Evolutionary conservation across 2,329 filamentous ascomycete species (phyloP).

Genomic region (Gyromitra esculenta): DNA sequence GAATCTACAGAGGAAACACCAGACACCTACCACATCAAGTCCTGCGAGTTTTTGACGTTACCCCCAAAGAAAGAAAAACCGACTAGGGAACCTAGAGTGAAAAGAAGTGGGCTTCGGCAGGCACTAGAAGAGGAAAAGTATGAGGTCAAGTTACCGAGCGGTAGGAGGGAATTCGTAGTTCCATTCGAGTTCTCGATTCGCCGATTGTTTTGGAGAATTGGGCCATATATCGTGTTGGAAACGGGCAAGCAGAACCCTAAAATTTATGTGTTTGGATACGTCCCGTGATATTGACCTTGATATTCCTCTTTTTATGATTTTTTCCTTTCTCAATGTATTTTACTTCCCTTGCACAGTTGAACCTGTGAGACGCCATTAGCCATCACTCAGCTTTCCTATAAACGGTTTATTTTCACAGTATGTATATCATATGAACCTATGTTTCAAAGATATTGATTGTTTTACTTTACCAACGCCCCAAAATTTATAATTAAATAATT

Average conservation of each 20-base stretch:
- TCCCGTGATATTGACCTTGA: conserved; percentile 1
- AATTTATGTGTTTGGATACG: conserved; percentile 17
- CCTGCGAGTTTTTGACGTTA: conserved; percentile 11
- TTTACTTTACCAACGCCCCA: too few relatives aligned
- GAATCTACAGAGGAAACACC: conserved; percentile 7
- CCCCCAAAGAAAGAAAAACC: not conserved
- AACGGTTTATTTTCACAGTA: too few relatives aligned
- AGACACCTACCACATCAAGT: conserved; percentile 8
- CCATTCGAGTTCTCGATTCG: not conserved
- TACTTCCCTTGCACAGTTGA: not conserved
- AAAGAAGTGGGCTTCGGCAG: not conserved
- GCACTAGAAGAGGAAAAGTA: not conserved
- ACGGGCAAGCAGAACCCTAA: not conserved
- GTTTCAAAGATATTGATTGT: too few relatives aligned
- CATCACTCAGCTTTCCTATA: not conserved
- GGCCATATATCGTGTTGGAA: conserved; percentile 2
- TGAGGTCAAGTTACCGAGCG: not conserved
- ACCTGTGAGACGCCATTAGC: not conserved
- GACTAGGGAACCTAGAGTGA: not conserved
- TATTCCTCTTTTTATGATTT: not conserved
- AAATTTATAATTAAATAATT: too few relatives aligned
- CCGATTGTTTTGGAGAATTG: not conserved
- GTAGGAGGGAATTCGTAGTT: not conserved
- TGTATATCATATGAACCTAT: too few relatives aligned
- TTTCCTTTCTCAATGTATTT: not conserved